These are phyloP conservation scores for Cercospora nicotianae DNA, from an alignment of 2,329 filamentous ascomycete genomes.

Conservation along the genomic window DNA sequence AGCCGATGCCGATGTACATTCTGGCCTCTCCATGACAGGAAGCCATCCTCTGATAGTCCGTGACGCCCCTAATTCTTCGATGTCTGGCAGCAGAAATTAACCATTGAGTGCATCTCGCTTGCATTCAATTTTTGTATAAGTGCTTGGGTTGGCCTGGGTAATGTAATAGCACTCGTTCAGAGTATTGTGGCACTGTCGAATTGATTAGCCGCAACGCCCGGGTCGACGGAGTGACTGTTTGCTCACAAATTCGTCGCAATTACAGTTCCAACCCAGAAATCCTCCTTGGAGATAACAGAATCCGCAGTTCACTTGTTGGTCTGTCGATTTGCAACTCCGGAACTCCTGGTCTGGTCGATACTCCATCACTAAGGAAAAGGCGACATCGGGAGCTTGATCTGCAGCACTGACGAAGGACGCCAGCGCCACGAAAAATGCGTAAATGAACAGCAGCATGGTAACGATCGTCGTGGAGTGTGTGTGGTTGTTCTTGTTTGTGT, in stretches of 20 bases:
- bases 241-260: conserved; percentile 14
- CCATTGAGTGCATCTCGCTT: conserved; percentile 9
- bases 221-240: background rate
- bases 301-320: conserved; percentile 13
- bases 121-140: conserved; percentile 10
- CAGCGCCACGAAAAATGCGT: conserved; percentile 3
- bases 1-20: background rate
- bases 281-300: conserved; percentile 12
- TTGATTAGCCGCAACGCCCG: background rate
- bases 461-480: background rate
- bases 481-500: background rate
- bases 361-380: conserved; percentile 5
- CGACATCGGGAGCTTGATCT: conserved; percentile 15
- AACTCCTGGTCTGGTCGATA: conserved; percentile 12
- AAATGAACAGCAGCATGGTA: conserved; percentile 9
- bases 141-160: conserved; percentile 7
- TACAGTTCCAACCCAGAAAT: conserved; percentile 19
- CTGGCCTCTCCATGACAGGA: background rate
- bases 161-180: conserved; percentile 16
- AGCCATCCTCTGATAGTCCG: background rate
- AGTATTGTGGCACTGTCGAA: conserved; percentile 9
- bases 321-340: conserved; percentile 1
- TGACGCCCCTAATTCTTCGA: background rate
- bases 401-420: conserved; percentile 6
- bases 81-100: background rate